Evolutionary conservation across 352 stramenopile genomes (phyloP), one percentile per base, ranked within the genome.

Genomic region (Elongisporangium anandrum): DNA sequence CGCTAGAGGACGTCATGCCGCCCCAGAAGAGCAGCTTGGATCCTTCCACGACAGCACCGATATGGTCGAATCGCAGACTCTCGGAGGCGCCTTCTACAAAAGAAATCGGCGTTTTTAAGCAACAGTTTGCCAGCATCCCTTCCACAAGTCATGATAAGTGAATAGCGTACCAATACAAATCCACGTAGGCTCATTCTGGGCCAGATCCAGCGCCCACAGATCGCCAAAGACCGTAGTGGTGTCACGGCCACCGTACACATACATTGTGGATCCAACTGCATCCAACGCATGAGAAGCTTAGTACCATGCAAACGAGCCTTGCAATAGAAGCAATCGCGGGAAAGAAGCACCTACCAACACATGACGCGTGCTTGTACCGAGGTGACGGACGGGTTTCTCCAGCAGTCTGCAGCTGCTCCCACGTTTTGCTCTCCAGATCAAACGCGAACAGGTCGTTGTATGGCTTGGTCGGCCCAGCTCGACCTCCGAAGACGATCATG

Each of bases 401-500:
- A 23, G 62, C 26, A 1, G 71, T 50, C 21, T 48, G 19, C 9
- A 87, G 45, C 26, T 66, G 56, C 17, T 73, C 63, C 84, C 80
- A 92, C 23, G 34, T 59, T 47, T 75, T 76, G 10, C 68, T 73
- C 20, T 67, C 57, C 4, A 91, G 52, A 41, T 92, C 62, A 29
- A 93, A 75, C 15, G 66, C 57, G 56, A 73, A 81, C 3, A 94
- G 52, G 49, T 95, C 87, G 47, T 83, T 76, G 22, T 92, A 72
- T 51, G 83, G 70, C 47, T 86, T 90, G 4, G 73, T 67, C 6
- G 87, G 87, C 13, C 85, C 85, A 17, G 73, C 76, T 17, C 87
- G 87, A 39, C 87, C 87, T 51, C 87, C 87, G 73, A 95, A 94
- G 4, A 95, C 64, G 39, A 94, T 24, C 85, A 95, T 92, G 3